Evolutionary conservation across 129 eudicot species (phyloP).

Genomic region (Artemisia argyi): DNA sequence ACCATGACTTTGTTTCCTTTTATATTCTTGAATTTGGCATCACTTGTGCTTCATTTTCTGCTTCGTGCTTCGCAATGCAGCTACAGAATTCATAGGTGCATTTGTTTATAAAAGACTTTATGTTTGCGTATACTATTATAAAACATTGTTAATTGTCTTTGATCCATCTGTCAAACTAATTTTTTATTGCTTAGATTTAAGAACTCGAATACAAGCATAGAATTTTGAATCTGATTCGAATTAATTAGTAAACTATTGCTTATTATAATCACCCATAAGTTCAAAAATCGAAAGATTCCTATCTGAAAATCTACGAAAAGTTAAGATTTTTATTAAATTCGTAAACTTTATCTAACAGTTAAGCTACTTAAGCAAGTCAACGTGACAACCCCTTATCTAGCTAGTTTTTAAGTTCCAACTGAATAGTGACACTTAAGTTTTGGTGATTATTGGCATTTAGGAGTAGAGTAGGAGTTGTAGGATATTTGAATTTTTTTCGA

Average conservation of each 20-base stretch:
- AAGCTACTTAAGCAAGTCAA: constrained; percentile 13
- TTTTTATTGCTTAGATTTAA: constrained; percentile 16
- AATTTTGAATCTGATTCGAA: constrained; percentile 18
- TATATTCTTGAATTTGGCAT: constrained; percentile 26
- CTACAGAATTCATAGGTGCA: constrained; percentile 22
- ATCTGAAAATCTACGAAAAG: constrained; percentile 19
- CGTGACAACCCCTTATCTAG: neutral
- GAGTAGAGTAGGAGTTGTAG: neutral
- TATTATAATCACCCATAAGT: constrained; percentile 6
- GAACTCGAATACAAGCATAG: constrained; percentile 21
- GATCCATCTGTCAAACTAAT: constrained; percentile 27
- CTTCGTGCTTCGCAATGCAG: constrained; percentile 38
- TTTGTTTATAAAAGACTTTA: constrained; percentile 21
- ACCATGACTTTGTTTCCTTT: constrained; percentile 16
- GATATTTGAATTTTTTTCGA: neutral
- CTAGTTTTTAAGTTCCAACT: constrained; percentile 5
- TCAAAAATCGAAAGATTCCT: constrained; percentile 23
- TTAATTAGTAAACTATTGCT: constrained; percentile 26
- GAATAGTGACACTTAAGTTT: constrained; percentile 5
- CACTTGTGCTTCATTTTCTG: constrained; percentile 35
- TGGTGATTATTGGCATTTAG: neutral
- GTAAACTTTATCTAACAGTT: constrained; percentile 22
- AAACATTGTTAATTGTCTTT: constrained; percentile 10
- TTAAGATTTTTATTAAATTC: constrained; percentile 9
- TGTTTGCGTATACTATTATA: constrained; percentile 16